These are phyloP conservation scores for Mycena galopus DNA, from an alignment of 768 basidiomycete species.

Conservation along the genomic window DNA sequence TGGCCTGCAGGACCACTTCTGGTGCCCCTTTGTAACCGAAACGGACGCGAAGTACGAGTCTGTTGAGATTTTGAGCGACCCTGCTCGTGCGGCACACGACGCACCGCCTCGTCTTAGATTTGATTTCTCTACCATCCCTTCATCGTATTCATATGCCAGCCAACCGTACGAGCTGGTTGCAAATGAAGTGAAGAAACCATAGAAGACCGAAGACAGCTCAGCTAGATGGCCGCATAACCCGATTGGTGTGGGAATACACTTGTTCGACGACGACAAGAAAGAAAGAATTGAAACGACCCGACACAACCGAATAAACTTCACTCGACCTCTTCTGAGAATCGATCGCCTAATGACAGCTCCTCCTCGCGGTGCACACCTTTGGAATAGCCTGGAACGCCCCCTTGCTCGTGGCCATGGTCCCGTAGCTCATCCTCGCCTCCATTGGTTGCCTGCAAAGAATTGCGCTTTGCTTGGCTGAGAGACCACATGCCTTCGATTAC, in stretches of 20 bases:
- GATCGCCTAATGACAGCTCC: conserved; percentile 10
- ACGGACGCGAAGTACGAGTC: too few relatives aligned
- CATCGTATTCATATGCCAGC: conserved; percentile 4
- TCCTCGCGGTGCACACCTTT: conserved; percentile 9
- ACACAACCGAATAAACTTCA: conserved; percentile 15
- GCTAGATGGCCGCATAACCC: conserved; percentile 5
- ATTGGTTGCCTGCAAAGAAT: conserved; percentile 13
- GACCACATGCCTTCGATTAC: conserved; percentile 15
- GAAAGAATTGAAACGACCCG: conserved; percentile 10
- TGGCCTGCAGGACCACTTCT: too few relatives aligned
- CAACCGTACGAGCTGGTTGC: conserved; percentile 5
- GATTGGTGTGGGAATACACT: conserved; percentile 5
- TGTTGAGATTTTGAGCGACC: too few relatives aligned
- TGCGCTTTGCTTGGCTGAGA: conserved; percentile 15
- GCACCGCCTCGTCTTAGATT: too few relatives aligned
- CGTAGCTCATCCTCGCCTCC: conserved; percentile 2
- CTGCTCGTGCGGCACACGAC: too few relatives aligned
- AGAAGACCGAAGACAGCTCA: not conserved
- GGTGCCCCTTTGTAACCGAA: too few relatives aligned
- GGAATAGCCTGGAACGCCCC: conserved; percentile 12
- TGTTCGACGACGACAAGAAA: conserved; percentile 6
- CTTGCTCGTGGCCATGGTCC: conserved; percentile 4
- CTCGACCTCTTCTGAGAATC: conserved; percentile 11
- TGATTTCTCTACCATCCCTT: too few relatives aligned
- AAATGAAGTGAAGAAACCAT: conserved; percentile 8